Conservation (phyloP, 2,329 filamentous ascomycete species). For the Botryotinia convoluta region DNA sequence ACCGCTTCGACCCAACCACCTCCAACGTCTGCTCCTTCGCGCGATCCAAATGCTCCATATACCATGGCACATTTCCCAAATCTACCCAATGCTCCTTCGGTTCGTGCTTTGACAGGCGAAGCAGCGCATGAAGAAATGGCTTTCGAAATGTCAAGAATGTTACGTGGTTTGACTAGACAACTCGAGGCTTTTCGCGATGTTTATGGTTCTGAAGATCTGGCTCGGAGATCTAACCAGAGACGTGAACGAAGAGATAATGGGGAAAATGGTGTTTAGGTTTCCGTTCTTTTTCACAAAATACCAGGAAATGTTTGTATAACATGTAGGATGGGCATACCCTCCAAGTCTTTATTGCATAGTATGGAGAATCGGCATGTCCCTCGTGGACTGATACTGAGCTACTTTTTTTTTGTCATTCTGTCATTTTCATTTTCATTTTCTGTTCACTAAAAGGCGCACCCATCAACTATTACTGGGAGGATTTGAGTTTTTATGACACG, state of each 20-base stretch:
- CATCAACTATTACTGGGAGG: background rate
- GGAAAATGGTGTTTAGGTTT: conserved; percentile 9
- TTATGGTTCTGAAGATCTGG: conserved; percentile 26
- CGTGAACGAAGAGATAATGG: conserved; percentile 18
- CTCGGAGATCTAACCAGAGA: conserved; percentile 11
- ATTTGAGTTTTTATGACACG: background rate
- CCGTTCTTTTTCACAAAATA: background rate
- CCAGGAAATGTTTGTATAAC: background rate
- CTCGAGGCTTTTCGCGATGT: conserved; percentile 33
- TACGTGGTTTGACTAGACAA: conserved; percentile 30
- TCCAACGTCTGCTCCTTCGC: conserved; percentile 12
- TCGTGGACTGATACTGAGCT: background rate
- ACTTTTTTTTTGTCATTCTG: background rate
- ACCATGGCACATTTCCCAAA: conserved; percentile 29
- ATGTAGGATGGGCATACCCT: background rate
- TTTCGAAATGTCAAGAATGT: conserved; percentile 30
- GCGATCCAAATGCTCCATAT: conserved; percentile 16
- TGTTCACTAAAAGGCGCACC: too few relatives aligned
- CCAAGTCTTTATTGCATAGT: background rate
- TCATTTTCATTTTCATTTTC: background rate
- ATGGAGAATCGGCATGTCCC: background rate
- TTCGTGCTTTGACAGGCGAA: conserved; percentile 30
- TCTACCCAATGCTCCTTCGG: conserved; percentile 31
- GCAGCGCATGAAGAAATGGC: conserved; percentile 33
- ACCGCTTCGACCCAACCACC: conserved; percentile 24